Conservation (phyloP, 306 rosid species). For the Dryas drummondii region DNA sequence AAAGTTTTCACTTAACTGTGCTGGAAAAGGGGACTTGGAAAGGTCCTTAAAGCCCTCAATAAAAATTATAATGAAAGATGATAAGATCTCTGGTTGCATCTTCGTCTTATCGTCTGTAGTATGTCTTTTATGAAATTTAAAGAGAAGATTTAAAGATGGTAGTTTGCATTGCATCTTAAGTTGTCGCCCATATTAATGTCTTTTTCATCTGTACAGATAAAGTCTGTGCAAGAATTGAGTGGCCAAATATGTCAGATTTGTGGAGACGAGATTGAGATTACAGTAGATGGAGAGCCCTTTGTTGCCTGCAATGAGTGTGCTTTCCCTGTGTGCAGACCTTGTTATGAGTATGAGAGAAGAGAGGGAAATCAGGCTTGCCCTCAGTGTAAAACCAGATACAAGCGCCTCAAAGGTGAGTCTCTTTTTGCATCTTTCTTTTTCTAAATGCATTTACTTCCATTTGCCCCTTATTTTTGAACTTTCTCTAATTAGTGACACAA, state of each 20-base stretch:
- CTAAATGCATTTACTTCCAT: constrained; percentile 9
- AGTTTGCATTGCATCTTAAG: neutral
- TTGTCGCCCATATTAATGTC: neutral
- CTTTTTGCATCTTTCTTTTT: constrained; percentile 15
- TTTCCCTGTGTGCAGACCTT: constrained; percentile 84
- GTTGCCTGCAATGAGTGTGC: constrained; percentile 98
- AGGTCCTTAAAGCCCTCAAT: neutral
- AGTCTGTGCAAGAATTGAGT: constrained; percentile 74
- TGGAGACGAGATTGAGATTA: constrained; percentile 74
- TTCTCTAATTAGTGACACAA: constrained; percentile 20
- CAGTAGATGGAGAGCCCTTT: constrained; percentile 81
- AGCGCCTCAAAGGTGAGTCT: constrained; percentile 75
- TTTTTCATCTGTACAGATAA: constrained; percentile 47
- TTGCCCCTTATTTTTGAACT: neutral
- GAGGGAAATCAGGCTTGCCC: constrained; percentile 94
- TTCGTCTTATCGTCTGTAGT: neutral
- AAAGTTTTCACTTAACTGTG: neutral
- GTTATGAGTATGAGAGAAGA: constrained; percentile 81
- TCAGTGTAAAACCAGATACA: constrained; percentile 89
- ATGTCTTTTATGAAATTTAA: neutral
- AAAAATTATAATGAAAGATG: neutral
- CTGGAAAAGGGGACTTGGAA: neutral
- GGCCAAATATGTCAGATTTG: constrained; percentile 88
- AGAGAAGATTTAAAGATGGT: neutral
- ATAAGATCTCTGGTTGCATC: neutral